Evolutionary conservation across 2,329 filamentous ascomycete species (phyloP).

Genomic region (Aspergillus jensenii): DNA sequence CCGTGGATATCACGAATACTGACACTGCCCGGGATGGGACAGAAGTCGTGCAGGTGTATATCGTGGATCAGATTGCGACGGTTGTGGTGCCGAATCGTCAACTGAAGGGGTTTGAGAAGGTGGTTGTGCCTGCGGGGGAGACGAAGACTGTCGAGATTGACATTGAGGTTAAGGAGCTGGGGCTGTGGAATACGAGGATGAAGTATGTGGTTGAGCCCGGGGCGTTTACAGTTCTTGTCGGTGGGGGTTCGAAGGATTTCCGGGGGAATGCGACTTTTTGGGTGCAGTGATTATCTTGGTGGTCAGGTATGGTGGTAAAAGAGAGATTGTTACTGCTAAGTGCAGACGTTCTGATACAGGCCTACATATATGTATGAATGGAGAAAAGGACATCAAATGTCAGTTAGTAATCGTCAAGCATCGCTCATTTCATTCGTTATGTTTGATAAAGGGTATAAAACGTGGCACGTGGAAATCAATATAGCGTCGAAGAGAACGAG

Average conservation of each 20-base stretch:
- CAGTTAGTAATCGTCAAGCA: background rate
- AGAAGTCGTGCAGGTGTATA: constrained; percentile 69
- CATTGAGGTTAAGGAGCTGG: constrained; percentile 51
- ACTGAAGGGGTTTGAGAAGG: constrained; percentile 68
- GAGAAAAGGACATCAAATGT: background rate
- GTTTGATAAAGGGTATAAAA: background rate
- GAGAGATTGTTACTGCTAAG: too few species aligned
- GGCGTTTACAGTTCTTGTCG: constrained; percentile 63
- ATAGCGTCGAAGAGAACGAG: background rate
- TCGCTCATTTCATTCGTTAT: background rate
- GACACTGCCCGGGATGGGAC: constrained; percentile 55
- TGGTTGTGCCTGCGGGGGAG: constrained; percentile 59
- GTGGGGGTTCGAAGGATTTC: constrained; percentile 47
- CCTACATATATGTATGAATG: background rate
- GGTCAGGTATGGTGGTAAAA: too few species aligned
- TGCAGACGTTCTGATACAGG: background rate
- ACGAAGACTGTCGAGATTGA: constrained; percentile 56
- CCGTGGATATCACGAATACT: constrained; percentile 63
- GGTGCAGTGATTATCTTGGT: constrained; percentile 17
- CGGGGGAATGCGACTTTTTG: constrained; percentile 33
- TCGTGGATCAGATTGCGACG: constrained; percentile 61
- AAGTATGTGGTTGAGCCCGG: constrained; percentile 73
- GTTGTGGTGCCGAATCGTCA: constrained; percentile 65
- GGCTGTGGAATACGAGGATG: constrained; percentile 61
- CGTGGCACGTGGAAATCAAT: background rate